These are phyloP conservation scores for Chaetomium olivaceum DNA, from an alignment of 2,329 filamentous ascomycete genomes.

Conservation along the genomic window DNA sequence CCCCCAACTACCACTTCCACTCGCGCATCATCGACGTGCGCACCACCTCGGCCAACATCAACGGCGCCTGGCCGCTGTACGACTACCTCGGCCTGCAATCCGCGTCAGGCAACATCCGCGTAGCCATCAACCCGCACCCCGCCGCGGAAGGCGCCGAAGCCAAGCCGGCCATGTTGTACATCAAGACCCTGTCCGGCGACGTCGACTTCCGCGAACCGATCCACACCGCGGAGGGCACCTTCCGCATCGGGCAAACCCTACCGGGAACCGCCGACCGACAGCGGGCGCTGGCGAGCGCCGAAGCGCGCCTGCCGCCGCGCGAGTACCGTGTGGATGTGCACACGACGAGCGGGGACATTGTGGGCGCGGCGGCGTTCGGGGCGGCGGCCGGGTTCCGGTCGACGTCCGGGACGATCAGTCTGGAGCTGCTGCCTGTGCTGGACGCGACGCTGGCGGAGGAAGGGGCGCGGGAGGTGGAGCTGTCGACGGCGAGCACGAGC, in stretches of 20 bases:
- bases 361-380: conserved; percentile 44
- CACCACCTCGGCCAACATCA: conserved; percentile 48
- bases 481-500: conserved; percentile 49
- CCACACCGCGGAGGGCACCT: conserved; percentile 26
- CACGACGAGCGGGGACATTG: conserved; percentile 49
- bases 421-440: conserved; percentile 49
- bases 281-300: conserved; percentile 2
- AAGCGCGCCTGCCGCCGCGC: conserved; percentile 43
- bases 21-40: conserved; percentile 45
- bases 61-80: conserved; percentile 53
- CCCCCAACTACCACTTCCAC: conserved; percentile 44
- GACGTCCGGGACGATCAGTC: conserved; percentile 44
- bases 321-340: conserved; percentile 49
- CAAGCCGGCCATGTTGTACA: conserved; percentile 44
- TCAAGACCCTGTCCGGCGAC: conserved; percentile 47
- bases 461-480: conserved; percentile 4
- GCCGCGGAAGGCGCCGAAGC: conserved; percentile 41
- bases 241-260: conserved; percentile 20
- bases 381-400: conserved; percentile 41
- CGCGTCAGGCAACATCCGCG: conserved; percentile 46
- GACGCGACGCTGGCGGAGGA: conserved; percentile 16
- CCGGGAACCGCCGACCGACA: neutral
- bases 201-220: conserved; percentile 47
- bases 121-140: conserved; percentile 45
- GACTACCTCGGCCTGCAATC: conserved; percentile 49